A percentile compares a stretch with the other conserved stretches of the same genome.
Conservation (phyloP, 441 rosid genomes). For the Populus hybrid region DNA sequence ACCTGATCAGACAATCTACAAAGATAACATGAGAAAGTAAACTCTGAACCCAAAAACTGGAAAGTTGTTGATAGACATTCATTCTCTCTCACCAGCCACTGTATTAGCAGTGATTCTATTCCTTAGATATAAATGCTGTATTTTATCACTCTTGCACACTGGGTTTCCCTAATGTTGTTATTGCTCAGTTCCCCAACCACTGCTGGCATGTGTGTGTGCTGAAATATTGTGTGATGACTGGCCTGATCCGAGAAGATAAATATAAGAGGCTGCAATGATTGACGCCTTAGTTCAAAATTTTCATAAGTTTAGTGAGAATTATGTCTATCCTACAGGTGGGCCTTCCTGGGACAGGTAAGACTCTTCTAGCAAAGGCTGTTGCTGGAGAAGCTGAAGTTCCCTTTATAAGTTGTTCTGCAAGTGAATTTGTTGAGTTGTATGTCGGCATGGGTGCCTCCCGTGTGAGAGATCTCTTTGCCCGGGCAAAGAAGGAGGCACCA, state of each 20-base stretch:
- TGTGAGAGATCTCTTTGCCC: conserved; percentile 91
- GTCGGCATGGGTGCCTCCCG: conserved; percentile 99
- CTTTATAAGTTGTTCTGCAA: conserved; percentile 95
- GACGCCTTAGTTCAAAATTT: conserved; percentile 9
- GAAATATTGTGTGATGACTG: background rate
- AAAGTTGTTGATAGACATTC: background rate
- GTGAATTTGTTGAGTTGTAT: conserved; percentile 97
- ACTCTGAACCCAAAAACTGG: background rate
- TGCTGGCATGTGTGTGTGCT: background rate
- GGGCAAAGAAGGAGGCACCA: conserved; percentile 98
- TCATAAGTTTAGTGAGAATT: conserved; percentile 1
- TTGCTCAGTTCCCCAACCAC: background rate
- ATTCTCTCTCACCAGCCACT: background rate
- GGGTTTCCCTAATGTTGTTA: background rate
- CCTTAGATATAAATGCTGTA: background rate
- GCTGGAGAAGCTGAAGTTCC: conserved; percentile 98
- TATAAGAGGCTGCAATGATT: background rate
- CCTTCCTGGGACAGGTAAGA: conserved; percentile 99
- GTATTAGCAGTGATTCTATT: background rate
- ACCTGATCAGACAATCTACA: background rate
- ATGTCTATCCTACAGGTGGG: conserved; percentile 63
- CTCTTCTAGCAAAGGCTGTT: conserved; percentile 94
- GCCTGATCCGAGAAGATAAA: background rate
- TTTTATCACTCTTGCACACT: background rate
- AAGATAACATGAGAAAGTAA: background rate